Base-by-base conservation (phyloP, 768 basidiomycete species). In the Sporobolomyces pararoseus region DNA sequence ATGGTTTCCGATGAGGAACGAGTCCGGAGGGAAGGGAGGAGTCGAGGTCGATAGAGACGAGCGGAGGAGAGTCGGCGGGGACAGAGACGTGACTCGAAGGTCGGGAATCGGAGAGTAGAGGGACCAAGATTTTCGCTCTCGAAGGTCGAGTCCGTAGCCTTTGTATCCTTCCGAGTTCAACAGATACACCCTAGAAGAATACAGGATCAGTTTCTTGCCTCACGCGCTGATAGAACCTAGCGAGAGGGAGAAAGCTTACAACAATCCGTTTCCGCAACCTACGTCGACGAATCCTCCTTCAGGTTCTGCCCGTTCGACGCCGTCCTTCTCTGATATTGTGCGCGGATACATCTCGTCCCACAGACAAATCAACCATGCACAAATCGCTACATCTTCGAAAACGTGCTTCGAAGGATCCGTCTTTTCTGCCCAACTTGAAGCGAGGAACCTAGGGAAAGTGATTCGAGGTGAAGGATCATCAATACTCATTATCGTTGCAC, bases 371-470 rank as follows among this genome's bases (percentile, higher is more conserved):
- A 98, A 82, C 78, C 89, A 97, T 2, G 91, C 91, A 3, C 92
- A 92, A 50, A 98, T 94, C 21, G 91, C 91, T 42, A 97, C 91
- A 78, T 98, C 95, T 89, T 94, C 91, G 65, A 88, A 94, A 10
- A 94, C 89, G 79, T 94, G 91, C 78, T 94, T 94, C 50, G 87
- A 76, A 1, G 91, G 90, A 78, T 94, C 90, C 0, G 91, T 94
- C 9, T 83, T 84, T 74, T 92, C 89, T 53, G 83, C 83, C 91
- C 91, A 94, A 19, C 7, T 83, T 83, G 74, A 84, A 81, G 59
- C 44, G 4, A 91, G 84, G 39, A 75, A 55, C 62, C 58, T 65
- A 35, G 69, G 70, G 59, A 74, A 74, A 19, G 73, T 74, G 69
- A 74, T 62, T 4, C 73, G 73, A 13, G 69, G 59, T 7, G 51